Evolutionary conservation across 345 rosid genomes (phyloP).

Genomic region (Leavenworthia alabamica): DNA sequence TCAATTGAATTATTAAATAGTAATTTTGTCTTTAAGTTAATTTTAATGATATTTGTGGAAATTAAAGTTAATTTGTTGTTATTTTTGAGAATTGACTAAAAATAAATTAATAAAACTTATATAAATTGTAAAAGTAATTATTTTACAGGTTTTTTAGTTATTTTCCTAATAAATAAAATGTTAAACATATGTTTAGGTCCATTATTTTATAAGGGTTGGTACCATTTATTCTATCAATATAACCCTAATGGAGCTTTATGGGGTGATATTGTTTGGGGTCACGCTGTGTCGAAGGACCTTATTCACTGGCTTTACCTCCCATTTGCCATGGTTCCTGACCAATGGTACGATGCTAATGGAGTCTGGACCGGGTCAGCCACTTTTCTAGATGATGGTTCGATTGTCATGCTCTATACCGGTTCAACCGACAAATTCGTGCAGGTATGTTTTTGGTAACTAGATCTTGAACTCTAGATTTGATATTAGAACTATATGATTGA

Average conservation of each 20-base stretch:
- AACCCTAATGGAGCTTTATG: slow-evolving; percentile 79
- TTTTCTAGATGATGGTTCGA: slow-evolving; percentile 63
- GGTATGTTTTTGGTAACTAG: background rate
- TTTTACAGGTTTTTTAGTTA: background rate
- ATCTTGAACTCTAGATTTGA: too few relatives aligned
- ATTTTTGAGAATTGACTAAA: too few relatives aligned
- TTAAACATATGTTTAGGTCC: slow-evolving; percentile 47
- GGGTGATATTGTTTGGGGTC: slow-evolving; percentile 97
- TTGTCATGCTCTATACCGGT: slow-evolving; percentile 85
- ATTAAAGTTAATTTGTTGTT: too few relatives aligned
- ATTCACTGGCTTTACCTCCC: slow-evolving; percentile 91
- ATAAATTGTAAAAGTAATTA: too few relatives aligned
- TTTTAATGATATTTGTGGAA: too few relatives aligned
- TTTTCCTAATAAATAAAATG: background rate
- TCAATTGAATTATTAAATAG: too few relatives aligned
- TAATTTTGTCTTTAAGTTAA: too few relatives aligned
- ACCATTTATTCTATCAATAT: slow-evolving; percentile 93
- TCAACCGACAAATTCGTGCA: slow-evolving; percentile 47
- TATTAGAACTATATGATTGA: background rate
- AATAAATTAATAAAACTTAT: too few relatives aligned
- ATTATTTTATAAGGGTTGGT: slow-evolving; percentile 83
- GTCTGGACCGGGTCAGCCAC: slow-evolving; percentile 98
- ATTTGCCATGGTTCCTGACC: slow-evolving; percentile 74
- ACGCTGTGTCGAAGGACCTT: slow-evolving; percentile 74
- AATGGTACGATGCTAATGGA: slow-evolving; percentile 73